phyloP scores from a whole-genome alignment of 1,284 basidiomycete genomes.

The Ceratorhiza oryzae-sativae region DNA sequence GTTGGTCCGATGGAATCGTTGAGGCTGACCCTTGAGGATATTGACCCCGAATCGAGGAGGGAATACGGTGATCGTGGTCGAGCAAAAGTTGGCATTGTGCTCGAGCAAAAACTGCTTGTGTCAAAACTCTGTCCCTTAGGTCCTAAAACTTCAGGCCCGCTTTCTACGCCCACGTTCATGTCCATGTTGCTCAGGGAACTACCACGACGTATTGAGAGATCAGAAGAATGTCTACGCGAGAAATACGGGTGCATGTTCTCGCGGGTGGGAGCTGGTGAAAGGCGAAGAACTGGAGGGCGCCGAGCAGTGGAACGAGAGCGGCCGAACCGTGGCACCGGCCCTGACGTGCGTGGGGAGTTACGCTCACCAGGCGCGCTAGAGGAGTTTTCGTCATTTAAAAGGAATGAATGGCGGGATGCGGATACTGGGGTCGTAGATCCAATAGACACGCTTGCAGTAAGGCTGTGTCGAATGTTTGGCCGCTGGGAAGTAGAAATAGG shows the following conservation, averaged over 20 bases:
- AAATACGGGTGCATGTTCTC: slow-evolving; percentile 17
- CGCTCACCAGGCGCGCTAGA: slow-evolving; percentile 10
- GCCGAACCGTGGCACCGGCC: slow-evolving; percentile 18
- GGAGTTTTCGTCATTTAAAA: slow-evolving; percentile 28
- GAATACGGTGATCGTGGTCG: slow-evolving; percentile 17
- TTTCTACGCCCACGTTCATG: slow-evolving; percentile 26
- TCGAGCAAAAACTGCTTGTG: slow-evolving; percentile 9
- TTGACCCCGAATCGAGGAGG: slow-evolving; percentile 7
- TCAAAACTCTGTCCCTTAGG: slow-evolving; percentile 13
- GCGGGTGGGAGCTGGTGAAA: slow-evolving; percentile 6
- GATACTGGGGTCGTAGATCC: neutral
- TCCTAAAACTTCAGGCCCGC: slow-evolving; percentile 3
- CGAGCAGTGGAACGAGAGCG: slow-evolving; percentile 32
- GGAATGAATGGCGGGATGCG: slow-evolving; percentile 29
- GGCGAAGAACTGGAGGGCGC: slow-evolving; percentile 17
- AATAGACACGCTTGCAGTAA: slow-evolving; percentile 12
- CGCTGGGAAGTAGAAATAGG: neutral
- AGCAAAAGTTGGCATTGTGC: slow-evolving; percentile 36
- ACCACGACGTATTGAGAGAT: slow-evolving; percentile 19
- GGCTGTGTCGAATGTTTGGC: slow-evolving; percentile 18
- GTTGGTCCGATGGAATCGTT: slow-evolving; percentile 5
- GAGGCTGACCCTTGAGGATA: slow-evolving; percentile 28
- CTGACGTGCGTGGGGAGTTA: slow-evolving; percentile 7
- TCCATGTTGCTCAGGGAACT: slow-evolving; percentile 17
- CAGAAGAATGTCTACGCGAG: slow-evolving; percentile 20